Evolutionary conservation across 2,329 filamentous ascomycete genomes (phyloP).

Genomic region (Biscogniauxia marginata): DNA sequence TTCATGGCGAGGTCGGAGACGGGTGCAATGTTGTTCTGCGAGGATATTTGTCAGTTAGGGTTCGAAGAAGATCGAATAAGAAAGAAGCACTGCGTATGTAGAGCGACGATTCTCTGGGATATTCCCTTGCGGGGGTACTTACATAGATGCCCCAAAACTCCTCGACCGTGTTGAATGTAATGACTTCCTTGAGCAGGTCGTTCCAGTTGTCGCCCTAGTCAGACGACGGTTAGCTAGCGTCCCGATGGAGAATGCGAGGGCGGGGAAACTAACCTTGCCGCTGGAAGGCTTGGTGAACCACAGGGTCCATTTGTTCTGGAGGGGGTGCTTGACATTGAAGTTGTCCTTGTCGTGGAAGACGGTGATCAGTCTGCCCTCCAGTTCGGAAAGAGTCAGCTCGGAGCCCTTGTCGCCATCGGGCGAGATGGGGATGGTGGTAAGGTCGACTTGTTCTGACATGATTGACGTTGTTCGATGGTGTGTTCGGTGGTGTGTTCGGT

Average conservation of each 20-base stretch:
- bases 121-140: conserved; percentile 50
- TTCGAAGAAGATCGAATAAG: conserved; percentile 1
- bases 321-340: conserved; percentile 98
- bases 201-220: conserved; percentile 94
- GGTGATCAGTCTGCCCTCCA: conserved; percentile 69
- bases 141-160: conserved; percentile 99
- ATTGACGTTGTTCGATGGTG: conserved; percentile 3
- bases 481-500: neutral
- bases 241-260: neutral
- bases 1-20: conserved; percentile 95
- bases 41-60: conserved; percentile 12
- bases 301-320: conserved; percentile 96
- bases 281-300: conserved; percentile 99
- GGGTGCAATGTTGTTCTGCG: conserved; percentile 94
- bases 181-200: conserved; percentile 95
- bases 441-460: conserved; percentile 60
- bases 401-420: conserved; percentile 58
- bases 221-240: conserved; percentile 13
- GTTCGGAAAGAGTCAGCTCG: conserved; percentile 43
- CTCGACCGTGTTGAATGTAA: conserved; percentile 97
- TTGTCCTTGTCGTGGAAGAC: conserved; percentile 98
- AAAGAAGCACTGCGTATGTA: too few relatives aligned
- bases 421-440: conserved; percentile 67
- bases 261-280: conserved; percentile 68
- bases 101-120: too few relatives aligned